Percentiles rank a stretch among this genome's conserved stretches.
phyloP scores from a whole-genome alignment of 257 asterid genomes.

The Capsicum pubescens region DNA sequence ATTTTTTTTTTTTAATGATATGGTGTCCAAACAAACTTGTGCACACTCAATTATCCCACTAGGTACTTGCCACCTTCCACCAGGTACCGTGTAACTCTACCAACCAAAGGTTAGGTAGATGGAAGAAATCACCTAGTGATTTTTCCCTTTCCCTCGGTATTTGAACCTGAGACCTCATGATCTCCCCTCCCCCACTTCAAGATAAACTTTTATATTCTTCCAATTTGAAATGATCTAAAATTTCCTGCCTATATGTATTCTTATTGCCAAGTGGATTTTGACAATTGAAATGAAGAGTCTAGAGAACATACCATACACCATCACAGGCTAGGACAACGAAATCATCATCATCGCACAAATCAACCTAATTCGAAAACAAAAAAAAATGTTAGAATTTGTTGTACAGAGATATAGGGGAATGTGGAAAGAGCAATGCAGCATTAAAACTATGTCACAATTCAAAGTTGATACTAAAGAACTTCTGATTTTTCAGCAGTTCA shows the following conservation, averaged over 20 bases:
- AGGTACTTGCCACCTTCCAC: not conserved
- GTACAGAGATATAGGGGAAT: not conserved
- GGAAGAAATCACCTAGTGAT: not conserved
- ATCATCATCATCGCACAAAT: constrained; percentile 86
- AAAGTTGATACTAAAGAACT: not conserved
- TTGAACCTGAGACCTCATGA: not conserved
- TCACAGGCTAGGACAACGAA: constrained; percentile 95
- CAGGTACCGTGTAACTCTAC: not conserved
- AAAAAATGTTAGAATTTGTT: not conserved
- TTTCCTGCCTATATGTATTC: not conserved
- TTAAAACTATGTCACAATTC: not conserved
- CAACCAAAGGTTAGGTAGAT: not conserved
- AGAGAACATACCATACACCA: constrained; percentile 81
- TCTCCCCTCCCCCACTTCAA: not conserved
- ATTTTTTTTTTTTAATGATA: not conserved
- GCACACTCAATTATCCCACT: not conserved
- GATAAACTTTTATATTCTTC: not conserved
- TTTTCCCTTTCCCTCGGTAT: not conserved
- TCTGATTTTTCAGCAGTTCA: constrained; percentile 1
- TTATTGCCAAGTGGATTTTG: not conserved
- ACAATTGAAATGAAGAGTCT: not conserved
- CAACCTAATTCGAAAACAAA: constrained; percentile 60
- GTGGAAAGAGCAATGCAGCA: not conserved
- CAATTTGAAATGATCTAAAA: not conserved
- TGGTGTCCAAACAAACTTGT: not conserved